phyloP scores from a whole-genome alignment of 2,329 filamentous ascomycete genomes.

The Calycina marina region DNA sequence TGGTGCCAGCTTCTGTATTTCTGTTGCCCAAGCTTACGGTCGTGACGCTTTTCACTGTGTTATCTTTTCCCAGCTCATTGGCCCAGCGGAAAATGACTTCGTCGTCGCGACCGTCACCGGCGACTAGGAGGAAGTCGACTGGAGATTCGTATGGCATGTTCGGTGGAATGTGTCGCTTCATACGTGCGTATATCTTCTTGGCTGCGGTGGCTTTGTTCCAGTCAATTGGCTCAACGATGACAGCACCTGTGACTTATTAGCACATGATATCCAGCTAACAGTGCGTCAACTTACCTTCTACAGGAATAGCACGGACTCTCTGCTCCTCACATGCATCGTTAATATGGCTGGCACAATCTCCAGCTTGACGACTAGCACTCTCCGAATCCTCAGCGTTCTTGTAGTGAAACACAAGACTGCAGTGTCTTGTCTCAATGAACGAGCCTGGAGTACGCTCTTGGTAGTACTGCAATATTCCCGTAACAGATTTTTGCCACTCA shows the following conservation, averaged over 20 bases:
- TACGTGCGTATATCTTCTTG: conserved; percentile 51
- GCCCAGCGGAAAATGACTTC: conserved; percentile 93
- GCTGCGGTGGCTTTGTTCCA: conserved; percentile 83
- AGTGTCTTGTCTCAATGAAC: conserved; percentile 80
- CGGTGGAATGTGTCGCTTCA: conserved; percentile 28
- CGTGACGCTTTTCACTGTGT: conserved; percentile 51
- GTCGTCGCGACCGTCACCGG: conserved; percentile 84
- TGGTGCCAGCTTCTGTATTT: conserved; percentile 77
- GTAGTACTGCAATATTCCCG: conserved; percentile 76
- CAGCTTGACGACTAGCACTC: conserved; percentile 62
- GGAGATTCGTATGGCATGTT: conserved; percentile 24
- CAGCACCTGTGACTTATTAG: conserved; percentile 33
- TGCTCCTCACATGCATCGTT: conserved; percentile 83
- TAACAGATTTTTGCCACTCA: conserved; percentile 73
- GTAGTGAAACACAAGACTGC: conserved; percentile 83
- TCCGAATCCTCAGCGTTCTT: conserved; percentile 66
- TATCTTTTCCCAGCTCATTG: conserved; percentile 51
- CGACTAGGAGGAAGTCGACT: conserved; percentile 77
- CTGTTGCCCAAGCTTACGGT: conserved; percentile 78
- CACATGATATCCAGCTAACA: not conserved
- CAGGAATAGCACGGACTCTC: conserved; percentile 67
- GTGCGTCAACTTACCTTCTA: conserved; percentile 36
- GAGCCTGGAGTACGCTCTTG: conserved; percentile 78
- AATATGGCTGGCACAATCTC: conserved; percentile 86
- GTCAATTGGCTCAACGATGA: conserved; percentile 72